These are phyloP conservation scores for Stephania cephalantha DNA, from an alignment of 164 flowering plant species.

Conservation along the genomic window DNA sequence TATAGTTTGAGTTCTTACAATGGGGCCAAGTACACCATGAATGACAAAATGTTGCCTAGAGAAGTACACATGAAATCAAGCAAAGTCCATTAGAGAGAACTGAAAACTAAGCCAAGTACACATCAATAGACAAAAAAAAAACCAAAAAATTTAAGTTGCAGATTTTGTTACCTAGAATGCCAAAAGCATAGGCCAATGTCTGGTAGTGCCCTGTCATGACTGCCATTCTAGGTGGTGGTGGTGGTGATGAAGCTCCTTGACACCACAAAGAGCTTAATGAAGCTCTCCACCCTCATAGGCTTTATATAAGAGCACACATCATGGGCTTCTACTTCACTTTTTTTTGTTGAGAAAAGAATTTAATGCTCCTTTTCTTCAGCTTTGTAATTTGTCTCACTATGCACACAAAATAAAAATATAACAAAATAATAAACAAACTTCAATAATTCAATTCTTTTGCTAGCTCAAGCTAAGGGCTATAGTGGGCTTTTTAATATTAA, in stretches of 20 bases:
- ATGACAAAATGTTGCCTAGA: slow-evolving; percentile 56
- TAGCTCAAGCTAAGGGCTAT: no score
- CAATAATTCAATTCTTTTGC: no score
- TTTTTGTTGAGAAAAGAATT: background rate
- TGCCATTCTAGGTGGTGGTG: slow-evolving; percentile 24
- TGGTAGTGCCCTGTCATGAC: slow-evolving; percentile 18
- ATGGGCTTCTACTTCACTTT: slow-evolving; percentile 2
- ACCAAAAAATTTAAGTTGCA: background rate
- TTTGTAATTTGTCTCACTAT: background rate
- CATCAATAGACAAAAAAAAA: background rate
- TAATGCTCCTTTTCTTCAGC: background rate
- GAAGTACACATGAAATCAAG: slow-evolving; percentile 6
- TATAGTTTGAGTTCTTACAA: slow-evolving; percentile 35
- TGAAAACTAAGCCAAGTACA: background rate
- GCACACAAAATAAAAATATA: no score
- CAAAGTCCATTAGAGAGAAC: background rate
- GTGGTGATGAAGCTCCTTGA: slow-evolving; percentile 14
- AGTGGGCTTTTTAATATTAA: background rate
- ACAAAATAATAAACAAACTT: background rate
- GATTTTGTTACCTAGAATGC: slow-evolving; percentile 45
- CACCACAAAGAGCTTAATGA: slow-evolving; percentile 8
- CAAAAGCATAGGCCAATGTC: slow-evolving; percentile 31
- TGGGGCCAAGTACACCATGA: slow-evolving; percentile 64
- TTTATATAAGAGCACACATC: slow-evolving; percentile 11
- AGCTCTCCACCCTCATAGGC: background rate